phyloP scores from a whole-genome alignment of 75 land plant species.

The Sequoia sempervirens region DNA sequence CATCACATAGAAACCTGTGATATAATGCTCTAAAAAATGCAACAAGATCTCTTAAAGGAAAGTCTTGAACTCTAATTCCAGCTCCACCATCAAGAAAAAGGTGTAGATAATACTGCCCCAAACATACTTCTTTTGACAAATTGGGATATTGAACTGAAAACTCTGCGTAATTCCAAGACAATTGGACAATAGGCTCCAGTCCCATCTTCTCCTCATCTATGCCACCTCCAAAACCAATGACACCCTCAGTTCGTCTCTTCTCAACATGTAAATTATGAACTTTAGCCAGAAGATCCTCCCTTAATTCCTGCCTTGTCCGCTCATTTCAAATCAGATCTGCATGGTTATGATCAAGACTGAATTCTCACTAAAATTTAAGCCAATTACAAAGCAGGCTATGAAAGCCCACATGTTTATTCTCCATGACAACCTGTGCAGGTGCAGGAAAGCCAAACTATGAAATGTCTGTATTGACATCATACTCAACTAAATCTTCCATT shows the following conservation, averaged over 20 bases:
- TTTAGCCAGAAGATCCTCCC: slow-evolving; percentile 81
- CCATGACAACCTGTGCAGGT: slow-evolving; percentile 93
- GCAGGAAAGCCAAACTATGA: slow-evolving; percentile 58
- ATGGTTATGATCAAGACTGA: slow-evolving; percentile 91
- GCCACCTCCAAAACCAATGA: slow-evolving; percentile 50
- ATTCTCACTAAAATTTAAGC: slow-evolving; percentile 96
- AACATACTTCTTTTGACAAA: slow-evolving; percentile 96
- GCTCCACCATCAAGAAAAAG: slow-evolving; percentile 87
- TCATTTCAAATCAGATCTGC: slow-evolving; percentile 99
- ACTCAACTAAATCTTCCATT: slow-evolving; percentile 17
- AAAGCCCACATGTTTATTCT: slow-evolving; percentile 85
- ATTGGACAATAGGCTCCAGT: slow-evolving; percentile 48
- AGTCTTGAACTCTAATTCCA: slow-evolving; percentile 73
- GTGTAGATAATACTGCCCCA: slow-evolving; percentile 95
- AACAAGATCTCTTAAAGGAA: slow-evolving; percentile 91
- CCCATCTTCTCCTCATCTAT: slow-evolving; percentile 27
- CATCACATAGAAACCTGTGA: slow-evolving; percentile 98
- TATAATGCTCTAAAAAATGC: slow-evolving; percentile 98
- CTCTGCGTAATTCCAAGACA: slow-evolving; percentile 96
- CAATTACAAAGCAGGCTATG: slow-evolving; percentile 88
- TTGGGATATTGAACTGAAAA: slow-evolving; percentile 90
- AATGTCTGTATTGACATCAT: slow-evolving; percentile 22
- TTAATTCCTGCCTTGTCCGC: slow-evolving; percentile 89
- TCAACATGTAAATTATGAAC: slow-evolving; percentile 91
- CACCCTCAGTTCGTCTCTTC: slow-evolving; percentile 85